Base-by-base conservation (phyloP, 2,329 filamentous ascomycete species). In the Pyrenophora tritici-repentis region DNA sequence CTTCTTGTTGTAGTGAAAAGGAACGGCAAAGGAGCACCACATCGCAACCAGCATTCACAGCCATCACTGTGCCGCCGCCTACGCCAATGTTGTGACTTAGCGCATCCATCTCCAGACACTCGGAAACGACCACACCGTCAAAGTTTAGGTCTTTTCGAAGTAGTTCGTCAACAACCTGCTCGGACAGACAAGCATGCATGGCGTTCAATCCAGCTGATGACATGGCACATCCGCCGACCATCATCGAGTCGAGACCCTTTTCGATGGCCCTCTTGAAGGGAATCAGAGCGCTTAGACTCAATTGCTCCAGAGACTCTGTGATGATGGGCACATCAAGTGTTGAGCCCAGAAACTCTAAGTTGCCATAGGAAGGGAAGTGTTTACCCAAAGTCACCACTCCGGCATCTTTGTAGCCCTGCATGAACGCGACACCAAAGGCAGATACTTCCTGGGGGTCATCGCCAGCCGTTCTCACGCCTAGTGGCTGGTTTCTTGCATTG, bases 391-490 rank as follows among this genome's bases (percentile, higher is more conserved):
- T 95, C 2, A 87, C 90, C 38, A 97, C 76, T 0, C 93, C 92
- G 9, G 90, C 92, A 71, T 96, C 90, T 64, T 93, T 91, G 73
- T 95, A 96, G 36, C 94, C 94, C 69, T 89, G 92, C 77, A 97
- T 89, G 52, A 89, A 91, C 18, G 92, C 90, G 39, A 95, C 90
- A 41, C 90, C 91, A 75, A 93, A 97, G 51, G 91, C 88, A 0
- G 92, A 96, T 1, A 95, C 93, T 76, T 97, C 91, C 65, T 96
- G 91, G 1, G 94, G 92, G 63, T 99, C 91, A 67, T 97, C 94
- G 4, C 93, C 90, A 14, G 88, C 89, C 29, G 93, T 92, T 50
- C 94, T 85, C 5, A 97, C 93, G 6, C 93, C 92, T 4, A 97
- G 77, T 1, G 91, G 91, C 70, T 97, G 92, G 69, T 93, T 94